Percentiles rank a stretch among this genome's conserved stretches.
Evolutionary conservation across 2,329 filamentous ascomycete species (phyloP).

Genomic region (Tolypocladium paradoxum): DNA sequence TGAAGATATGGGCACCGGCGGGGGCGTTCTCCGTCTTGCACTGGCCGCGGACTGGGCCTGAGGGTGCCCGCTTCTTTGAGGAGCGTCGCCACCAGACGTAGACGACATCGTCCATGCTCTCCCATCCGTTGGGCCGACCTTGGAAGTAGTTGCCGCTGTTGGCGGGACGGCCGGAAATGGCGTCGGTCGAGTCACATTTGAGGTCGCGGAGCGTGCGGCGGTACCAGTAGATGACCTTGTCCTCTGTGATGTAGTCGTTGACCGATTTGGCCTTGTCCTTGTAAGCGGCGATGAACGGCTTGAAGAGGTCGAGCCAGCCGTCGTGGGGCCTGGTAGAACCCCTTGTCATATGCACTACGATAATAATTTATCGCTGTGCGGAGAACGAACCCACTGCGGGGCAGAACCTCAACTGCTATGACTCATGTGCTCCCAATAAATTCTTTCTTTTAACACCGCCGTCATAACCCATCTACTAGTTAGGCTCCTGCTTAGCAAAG

Average conservation of each 20-base stretch:
- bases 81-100: conserved; percentile 43
- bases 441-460: no score
- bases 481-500: no score
- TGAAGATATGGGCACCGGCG: conserved; percentile 20
- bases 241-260: conserved; percentile 31
- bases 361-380: no score
- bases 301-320: conserved; percentile 42
- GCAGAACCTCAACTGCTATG: no score
- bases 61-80: conserved; percentile 33
- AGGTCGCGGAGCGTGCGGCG: conserved; percentile 34
- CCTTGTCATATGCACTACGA: no score
- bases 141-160: conserved; percentile 41
- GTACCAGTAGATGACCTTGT: conserved; percentile 46
- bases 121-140: conserved; percentile 38
- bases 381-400: no score
- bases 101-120: conserved; percentile 36
- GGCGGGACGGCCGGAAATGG: conserved; percentile 28
- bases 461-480: no score
- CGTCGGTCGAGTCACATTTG: conserved; percentile 42
- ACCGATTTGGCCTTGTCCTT: conserved; percentile 30
- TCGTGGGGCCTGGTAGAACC: conserved; percentile 23
- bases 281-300: conserved; percentile 42
- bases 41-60: conserved; percentile 31
- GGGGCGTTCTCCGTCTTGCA: conserved; percentile 20
- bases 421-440: no score